A percentile compares a stretch with the other conserved stretches of the same genome.
Evolutionary conservation across 192 early-diverging fungal genomes (phyloP).

Genomic region (Entomortierella lignicola): DNA sequence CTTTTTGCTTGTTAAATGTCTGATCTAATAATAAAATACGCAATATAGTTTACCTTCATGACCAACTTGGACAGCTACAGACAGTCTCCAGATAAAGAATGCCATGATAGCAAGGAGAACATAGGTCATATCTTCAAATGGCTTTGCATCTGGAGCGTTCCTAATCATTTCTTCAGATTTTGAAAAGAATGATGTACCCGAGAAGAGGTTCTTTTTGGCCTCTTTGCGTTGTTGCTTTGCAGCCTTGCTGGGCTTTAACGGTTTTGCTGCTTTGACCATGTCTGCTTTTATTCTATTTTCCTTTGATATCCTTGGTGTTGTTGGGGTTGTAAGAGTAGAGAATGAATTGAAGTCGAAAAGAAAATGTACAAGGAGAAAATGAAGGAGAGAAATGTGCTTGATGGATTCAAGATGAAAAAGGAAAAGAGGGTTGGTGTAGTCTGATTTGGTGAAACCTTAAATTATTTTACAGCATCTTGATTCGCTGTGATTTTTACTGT

Average conservation of each 20-base stretch:
- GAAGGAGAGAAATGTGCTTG: no score
- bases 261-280: constrained; percentile 37
- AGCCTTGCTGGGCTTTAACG: constrained; percentile 33
- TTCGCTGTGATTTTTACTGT: no score
- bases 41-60: constrained; percentile 42
- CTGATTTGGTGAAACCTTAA: no score
- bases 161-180: constrained; percentile 25
- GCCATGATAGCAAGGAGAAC: constrained; percentile 14
- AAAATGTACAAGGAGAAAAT: no score
- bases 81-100: constrained; percentile 45
- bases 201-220: constrained; percentile 9
- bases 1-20: background rate
- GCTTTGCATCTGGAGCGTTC: constrained; percentile 29
- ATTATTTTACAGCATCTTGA: no score
- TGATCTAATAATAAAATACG: no score
- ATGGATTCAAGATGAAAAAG: no score
- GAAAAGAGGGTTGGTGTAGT: no score
- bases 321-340: no score
- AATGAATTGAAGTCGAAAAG: no score
- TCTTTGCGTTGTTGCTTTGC: constrained; percentile 14
- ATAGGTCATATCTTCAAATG: constrained; percentile 40
- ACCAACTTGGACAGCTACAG: constrained; percentile 9
- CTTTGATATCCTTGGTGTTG: no score
- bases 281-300: no score
- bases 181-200: constrained; percentile 19